Base-by-base conservation (phyloP, 495 filamentous ascomycete species). In the Aspergillus panamensis region DNA sequence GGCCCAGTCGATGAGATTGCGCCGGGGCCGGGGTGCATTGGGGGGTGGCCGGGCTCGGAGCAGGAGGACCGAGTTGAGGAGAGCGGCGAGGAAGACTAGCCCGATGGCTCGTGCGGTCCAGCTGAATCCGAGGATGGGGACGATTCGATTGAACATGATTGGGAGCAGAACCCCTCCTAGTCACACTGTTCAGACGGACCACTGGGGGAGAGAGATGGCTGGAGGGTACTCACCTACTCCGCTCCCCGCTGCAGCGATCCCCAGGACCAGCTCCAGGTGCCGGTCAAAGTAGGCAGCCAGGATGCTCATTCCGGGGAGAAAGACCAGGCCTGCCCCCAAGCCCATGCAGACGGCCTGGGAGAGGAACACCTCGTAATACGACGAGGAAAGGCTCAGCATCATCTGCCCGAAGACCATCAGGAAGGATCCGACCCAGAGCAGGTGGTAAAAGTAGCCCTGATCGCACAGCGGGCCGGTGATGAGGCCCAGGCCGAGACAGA, bases 381-480 rank as follows among this genome's bases (percentile, higher is more conserved):
- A n/a, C 19, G 33, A n/a, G 35, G 25, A 21, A 19, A 54, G 35
- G 4, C 17, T 29, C 6, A 31, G n/a, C 45, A 80, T 73, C 69
- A 91, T 89, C 42, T 87, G 77, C 35, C 85, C 85, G 6, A 43
- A n/a, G 10, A 43, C 1, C 16, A 13, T 8, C 10, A 19, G 12
- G 13, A 43, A 43, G 1, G 7, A 16, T 12, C 40, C 40, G 6
- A 16, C n/a, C 9, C 76, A 21, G 33, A 84, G 78, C 79, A 74
- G 6, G 62, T 56, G 6, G 75, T 64, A 66, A 84, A 87, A 63
- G 80, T 80, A 50, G 12, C 84, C 83, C 1, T 78, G 80, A 66
- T 87, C 84, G 0, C 76, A 79, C 5, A 81, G 61, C 0, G 82
- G 77, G n/a, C 84, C 84, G 10, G 82, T 73, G 35, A 84, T 71